phyloP scores from a whole-genome alignment of 768 basidiomycete genomes.

The Termitomyces sp. region DNA sequence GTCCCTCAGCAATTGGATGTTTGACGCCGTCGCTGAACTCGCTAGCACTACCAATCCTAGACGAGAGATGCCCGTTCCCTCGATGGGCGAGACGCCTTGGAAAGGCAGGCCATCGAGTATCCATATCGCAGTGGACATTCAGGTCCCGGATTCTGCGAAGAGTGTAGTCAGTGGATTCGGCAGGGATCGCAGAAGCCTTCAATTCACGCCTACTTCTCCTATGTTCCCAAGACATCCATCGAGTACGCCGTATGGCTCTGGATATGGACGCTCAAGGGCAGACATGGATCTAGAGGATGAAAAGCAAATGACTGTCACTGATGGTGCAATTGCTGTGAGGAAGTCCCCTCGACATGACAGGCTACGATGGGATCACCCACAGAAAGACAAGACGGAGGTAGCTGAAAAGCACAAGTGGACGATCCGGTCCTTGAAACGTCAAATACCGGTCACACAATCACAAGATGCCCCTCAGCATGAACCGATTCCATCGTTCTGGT shows the following conservation, averaged over 20 bases:
- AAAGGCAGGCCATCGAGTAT: constrained; percentile 17
- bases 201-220: constrained; percentile 56
- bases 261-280: background rate
- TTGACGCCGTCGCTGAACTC: constrained; percentile 69
- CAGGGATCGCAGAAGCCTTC: constrained; percentile 48
- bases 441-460: background rate
- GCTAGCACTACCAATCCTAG: constrained; percentile 26
- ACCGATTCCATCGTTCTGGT: constrained; percentile 32
- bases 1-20: constrained; percentile 80
- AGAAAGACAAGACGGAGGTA: constrained; percentile 2
- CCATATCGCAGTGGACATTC: constrained; percentile 16
- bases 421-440: background rate
- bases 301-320: constrained; percentile 38
- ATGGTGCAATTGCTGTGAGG: constrained; percentile 23
- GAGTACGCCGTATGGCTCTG: constrained; percentile 1
- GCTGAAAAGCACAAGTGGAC: constrained; percentile 4
- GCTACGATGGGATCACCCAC: constrained; percentile 19
- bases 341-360: constrained; percentile 18
- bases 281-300: constrained; percentile 22
- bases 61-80: constrained; percentile 20
- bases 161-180: background rate
- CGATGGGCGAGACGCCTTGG: constrained; percentile 7
- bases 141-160: background rate
- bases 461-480: background rate
- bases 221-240: constrained; percentile 21